Evolutionary conservation across 177 flowering plant species (phyloP).

Genomic region (Vitis hybrid): DNA sequence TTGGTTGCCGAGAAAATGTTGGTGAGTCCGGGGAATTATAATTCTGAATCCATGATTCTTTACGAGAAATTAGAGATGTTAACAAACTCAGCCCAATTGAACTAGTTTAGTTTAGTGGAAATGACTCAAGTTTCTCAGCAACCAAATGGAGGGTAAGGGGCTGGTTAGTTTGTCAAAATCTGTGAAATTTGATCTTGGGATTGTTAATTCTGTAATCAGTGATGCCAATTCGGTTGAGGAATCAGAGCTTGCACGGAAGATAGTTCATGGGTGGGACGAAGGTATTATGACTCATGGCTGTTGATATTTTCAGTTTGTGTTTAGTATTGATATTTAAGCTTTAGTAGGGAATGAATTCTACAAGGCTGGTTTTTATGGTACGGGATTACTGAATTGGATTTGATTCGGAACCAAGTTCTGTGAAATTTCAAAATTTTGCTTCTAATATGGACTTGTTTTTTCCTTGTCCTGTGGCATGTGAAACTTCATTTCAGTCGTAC

Average conservation of each 20-base stretch:
- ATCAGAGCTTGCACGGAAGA: constrained; percentile 71
- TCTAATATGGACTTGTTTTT: no score
- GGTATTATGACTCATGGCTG: constrained; percentile 36
- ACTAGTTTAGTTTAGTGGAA: not conserved
- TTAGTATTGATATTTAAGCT: no score
- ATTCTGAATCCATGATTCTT: not conserved
- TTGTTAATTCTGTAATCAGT: constrained; percentile 28
- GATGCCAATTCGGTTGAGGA: constrained; percentile 49
- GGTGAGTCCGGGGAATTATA: not conserved
- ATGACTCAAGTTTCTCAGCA: not conserved
- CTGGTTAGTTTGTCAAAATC: not conserved
- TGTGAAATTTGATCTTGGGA: constrained; percentile 1
- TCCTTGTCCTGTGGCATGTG: no score
- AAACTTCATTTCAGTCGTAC: no score
- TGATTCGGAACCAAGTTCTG: no score
- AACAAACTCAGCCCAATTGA: not conserved
- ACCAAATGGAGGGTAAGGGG: not conserved
- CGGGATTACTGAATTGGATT: no score
- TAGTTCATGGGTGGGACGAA: constrained; percentile 79
- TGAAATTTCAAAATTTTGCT: no score
- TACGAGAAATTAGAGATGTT: not conserved
- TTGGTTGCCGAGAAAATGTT: constrained; percentile 5
- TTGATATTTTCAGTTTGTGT: not conserved
- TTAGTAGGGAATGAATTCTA: no score
- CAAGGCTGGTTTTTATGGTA: no score